Conservation (phyloP, 176 grass and related monocot species). For the Secale cereale region DNA sequence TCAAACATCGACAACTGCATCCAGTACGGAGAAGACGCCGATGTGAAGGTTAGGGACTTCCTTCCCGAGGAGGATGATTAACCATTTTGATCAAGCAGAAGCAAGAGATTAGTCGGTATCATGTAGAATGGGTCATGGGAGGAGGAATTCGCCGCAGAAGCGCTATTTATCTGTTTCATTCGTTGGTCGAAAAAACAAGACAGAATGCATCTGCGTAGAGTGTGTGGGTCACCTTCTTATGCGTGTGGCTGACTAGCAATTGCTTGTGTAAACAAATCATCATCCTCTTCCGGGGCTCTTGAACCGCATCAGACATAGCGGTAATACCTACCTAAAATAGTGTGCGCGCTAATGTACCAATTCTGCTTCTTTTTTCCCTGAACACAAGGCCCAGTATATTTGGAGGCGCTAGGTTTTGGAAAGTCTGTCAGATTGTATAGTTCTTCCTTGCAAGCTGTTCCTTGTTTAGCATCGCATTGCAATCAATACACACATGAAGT, state of each 20-base stretch:
- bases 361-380: too few relatives aligned
- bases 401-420: too few relatives aligned
- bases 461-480: too few relatives aligned
- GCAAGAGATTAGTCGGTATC: not conserved
- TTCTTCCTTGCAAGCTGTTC: too few relatives aligned
- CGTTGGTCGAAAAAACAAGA: not conserved
- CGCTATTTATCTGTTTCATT: not conserved
- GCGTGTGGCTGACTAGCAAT: not conserved
- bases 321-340: not conserved
- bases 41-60: conserved; percentile 86
- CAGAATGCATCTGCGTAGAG: not conserved
- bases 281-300: not conserved
- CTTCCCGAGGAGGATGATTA: conserved; percentile 66
- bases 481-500: too few relatives aligned
- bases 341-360: too few relatives aligned
- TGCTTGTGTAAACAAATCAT: not conserved
- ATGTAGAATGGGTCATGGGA: not conserved
- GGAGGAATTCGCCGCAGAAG: not conserved
- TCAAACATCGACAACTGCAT: conserved; percentile 81
- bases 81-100: not conserved
- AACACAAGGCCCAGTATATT: too few relatives aligned
- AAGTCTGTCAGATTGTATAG: too few relatives aligned
- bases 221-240: not conserved
- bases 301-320: not conserved
- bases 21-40: conserved; percentile 86